Conservation (phyloP, 23 red algal genomes). For the Gracilariopsis chorda region DNA sequence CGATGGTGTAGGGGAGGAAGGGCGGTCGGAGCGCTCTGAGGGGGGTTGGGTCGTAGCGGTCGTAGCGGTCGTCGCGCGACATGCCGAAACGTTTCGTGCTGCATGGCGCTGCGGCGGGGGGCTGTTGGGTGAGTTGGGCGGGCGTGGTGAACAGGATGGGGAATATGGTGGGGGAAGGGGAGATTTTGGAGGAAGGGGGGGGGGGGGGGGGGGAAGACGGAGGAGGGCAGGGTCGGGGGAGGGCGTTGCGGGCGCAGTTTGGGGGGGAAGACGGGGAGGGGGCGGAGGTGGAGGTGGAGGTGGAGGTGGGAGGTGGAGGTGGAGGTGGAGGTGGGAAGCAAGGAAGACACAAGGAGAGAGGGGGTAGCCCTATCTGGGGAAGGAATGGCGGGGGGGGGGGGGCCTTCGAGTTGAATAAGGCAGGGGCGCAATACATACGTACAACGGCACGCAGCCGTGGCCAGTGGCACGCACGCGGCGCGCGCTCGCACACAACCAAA, state of each 20-base stretch:
- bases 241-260: neutral
- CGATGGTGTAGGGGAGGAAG: neutral
- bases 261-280: neutral
- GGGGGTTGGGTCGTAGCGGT: neutral
- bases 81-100: neutral
- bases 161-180: neutral
- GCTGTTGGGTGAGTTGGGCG: neutral
- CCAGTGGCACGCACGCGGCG: no score
- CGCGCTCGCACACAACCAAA: no score
- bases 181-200: neutral
- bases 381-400: no score
- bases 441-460: no score
- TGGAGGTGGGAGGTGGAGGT: no score
- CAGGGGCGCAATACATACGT: no score
- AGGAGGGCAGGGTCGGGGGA: neutral
- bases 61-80: slow-evolving; percentile 16
- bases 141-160: neutral
- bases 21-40: neutral
- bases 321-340: no score
- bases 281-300: no score
- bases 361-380: no score
- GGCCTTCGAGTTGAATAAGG: no score
- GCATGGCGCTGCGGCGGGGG: neutral
- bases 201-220: neutral
- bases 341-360: no score